A percentile compares a stretch with the other conserved stretches of the same genome.
These are phyloP conservation scores for Moesziomyces sp. DNA, from an alignment of 1,284 basidiomycete species.

Conservation along the genomic window DNA sequence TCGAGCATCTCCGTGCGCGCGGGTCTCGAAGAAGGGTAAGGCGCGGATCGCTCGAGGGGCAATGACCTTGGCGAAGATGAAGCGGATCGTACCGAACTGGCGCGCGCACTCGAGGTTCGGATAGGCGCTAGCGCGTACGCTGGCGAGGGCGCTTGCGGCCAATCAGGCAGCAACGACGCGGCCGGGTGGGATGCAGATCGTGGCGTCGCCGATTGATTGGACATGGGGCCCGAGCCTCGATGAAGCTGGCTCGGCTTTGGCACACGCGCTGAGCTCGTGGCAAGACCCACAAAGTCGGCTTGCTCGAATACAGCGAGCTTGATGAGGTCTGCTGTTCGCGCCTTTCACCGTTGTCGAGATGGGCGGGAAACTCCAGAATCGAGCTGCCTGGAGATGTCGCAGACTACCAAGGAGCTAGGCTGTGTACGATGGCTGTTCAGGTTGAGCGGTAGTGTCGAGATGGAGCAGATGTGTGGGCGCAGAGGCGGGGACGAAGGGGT, in stretches of 20 bases:
- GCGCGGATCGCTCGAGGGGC: constrained; percentile 17
- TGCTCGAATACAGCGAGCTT: neutral
- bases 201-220: constrained; percentile 21
- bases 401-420: neutral
- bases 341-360: neutral
- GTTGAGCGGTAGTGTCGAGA: neutral
- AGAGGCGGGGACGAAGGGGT: neutral
- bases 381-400: neutral
- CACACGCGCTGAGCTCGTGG: constrained; percentile 3
- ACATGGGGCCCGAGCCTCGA: constrained; percentile 14
- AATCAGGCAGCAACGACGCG: constrained; percentile 31
- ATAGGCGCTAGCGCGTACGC: constrained; percentile 34
- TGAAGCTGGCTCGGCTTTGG: constrained; percentile 5
- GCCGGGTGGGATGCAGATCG: constrained; percentile 19
- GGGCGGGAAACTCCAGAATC: too few relatives aligned
- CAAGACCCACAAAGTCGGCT: neutral
- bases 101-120: constrained; percentile 10
- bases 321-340: neutral
- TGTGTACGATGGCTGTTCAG: neutral
- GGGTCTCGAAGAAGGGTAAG: constrained; percentile 23
- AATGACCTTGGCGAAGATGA: constrained; percentile 11
- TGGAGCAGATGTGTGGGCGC: too few relatives aligned
- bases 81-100: constrained; percentile 14
- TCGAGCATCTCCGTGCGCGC: constrained; percentile 22
- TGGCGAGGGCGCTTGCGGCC: constrained; percentile 27